A percentile compares a stretch with the other conserved stretches of the same genome.
Evolutionary conservation across 176 grass and related monocot species (phyloP).

Genomic region (Ananas comosus): DNA sequence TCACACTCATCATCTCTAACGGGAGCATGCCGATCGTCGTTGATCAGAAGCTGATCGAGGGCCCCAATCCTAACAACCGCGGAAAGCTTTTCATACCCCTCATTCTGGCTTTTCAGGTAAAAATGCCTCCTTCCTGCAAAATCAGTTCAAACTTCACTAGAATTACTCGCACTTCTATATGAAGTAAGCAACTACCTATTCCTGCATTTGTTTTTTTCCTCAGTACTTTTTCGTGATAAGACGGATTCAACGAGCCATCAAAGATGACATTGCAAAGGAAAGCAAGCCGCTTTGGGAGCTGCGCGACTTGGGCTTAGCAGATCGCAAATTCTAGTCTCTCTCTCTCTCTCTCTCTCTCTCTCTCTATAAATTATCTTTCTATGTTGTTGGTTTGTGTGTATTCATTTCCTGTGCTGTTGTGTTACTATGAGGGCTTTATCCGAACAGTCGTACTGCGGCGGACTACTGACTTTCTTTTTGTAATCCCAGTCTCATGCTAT

Average conservation of each 20-base stretch:
- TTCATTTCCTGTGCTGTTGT: too few species aligned
- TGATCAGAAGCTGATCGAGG: constrained; percentile 91
- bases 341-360: too few species aligned
- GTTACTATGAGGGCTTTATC: too few species aligned
- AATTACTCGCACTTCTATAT: neutral
- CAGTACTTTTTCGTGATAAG: constrained; percentile 86
- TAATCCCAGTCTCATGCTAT: too few species aligned
- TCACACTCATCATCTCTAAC: constrained; percentile 67
- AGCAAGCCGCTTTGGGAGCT: constrained; percentile 73
- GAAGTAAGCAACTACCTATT: constrained; percentile 3
- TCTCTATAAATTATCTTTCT: too few species aligned
- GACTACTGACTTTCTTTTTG: too few species aligned
- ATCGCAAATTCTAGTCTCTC: constrained; percentile 6
- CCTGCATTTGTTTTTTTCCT: constrained; percentile 15
- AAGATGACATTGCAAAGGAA: constrained; percentile 45
- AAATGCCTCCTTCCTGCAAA: neutral
- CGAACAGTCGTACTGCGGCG: too few species aligned
- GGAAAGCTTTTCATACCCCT: constrained; percentile 83
- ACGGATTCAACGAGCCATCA: constrained; percentile 53
- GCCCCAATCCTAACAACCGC: constrained; percentile 73
- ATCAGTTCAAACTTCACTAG: constrained; percentile 7
- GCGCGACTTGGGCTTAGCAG: constrained; percentile 54
- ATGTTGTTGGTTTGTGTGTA: too few species aligned
- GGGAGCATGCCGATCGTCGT: constrained; percentile 64
- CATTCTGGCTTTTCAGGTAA: constrained; percentile 66